A percentile compares a stretch with the other conserved stretches of the same genome.
Conservation (phyloP, 495 filamentous ascomycete species). For the Annulohypoxylon bovei region DNA sequence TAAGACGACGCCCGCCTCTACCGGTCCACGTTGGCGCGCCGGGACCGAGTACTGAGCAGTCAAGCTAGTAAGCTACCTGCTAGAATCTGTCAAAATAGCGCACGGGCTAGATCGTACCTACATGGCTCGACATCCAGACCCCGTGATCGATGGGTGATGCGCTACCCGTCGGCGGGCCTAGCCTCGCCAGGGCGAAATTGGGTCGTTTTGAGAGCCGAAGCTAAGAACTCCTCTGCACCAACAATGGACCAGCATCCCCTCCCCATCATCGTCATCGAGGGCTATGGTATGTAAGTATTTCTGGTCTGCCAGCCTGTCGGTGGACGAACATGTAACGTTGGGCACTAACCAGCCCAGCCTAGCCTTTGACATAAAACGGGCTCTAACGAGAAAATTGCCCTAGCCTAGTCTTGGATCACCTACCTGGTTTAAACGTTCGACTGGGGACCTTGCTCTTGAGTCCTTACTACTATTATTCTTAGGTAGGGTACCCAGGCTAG, state of each 20-base stretch:
- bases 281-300: not conserved
- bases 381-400: not conserved
- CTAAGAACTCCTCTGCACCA: not conserved
- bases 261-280: not conserved
- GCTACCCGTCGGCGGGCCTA: constrained; percentile 2
- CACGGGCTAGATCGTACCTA: constrained; percentile 11
- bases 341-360: constrained; percentile 30
- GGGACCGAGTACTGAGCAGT: not conserved
- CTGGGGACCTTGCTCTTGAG: not conserved
- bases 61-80: not conserved
- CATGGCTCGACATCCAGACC: not conserved
- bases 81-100: constrained; percentile 17
- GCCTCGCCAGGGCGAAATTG: not conserved
- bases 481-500: not conserved
- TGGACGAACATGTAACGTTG: constrained; percentile 28
- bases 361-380: constrained; percentile 8
- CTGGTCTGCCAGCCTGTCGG: constrained; percentile 1
- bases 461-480: not conserved
- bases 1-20: not conserved
- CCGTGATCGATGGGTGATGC: constrained; percentile 1
- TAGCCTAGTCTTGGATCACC: constrained; percentile 1
- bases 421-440: constrained; percentile 1
- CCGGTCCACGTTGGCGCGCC: not conserved
- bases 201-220: constrained; percentile 38
- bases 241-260: not conserved